Evolutionary conservation across 2,329 filamentous ascomycete species (phyloP), one percentile per base, ranked within the genome.

Genomic region (Neoarthrinium moseri): DNA sequence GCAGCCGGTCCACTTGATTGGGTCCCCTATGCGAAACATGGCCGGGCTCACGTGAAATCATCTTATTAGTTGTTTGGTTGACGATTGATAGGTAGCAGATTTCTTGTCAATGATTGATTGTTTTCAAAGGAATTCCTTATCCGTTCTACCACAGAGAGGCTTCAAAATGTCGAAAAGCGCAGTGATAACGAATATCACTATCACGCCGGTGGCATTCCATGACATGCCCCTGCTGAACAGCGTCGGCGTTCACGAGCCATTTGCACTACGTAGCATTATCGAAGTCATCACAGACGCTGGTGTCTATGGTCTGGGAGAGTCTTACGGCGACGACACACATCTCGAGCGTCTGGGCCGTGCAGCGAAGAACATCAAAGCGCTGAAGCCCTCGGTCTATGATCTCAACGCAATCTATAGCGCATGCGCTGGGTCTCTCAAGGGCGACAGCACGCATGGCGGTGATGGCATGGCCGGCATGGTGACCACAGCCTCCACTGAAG

Each of bases 181-280:
- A 5, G 36, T 55, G n/a, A 71, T 71, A 46, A 59, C 57, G 55
- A 59, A 70, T 18, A 59, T 72, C 29, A 34, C 66, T 36, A 70
- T 71, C 51, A 72, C 67, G 2, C 67, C 68, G 0, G 68, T 72
- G 56, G 69, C 68, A 21, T 71, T 72, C 45, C 69, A 69, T 56
- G 68, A 69, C 44, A 70, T 72, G 66, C 69, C 68, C 15, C 52
- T 72, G 52, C 55, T 72, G 27, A 72, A 72, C 36, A 68, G 67
- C 41, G 65, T 71, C 20, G 68, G 69, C 38, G 67, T 72, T 17
- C 68, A 72, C 45, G 69, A 72, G 44, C 69, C 68, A 5, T 71
- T 59, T 18, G 69, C 69, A 5, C 52, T 72, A 13, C 61, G 69
- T 48, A 71, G 67, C 50, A 64, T 71, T n/a, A 62, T 72, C 38